Percentiles rank a stretch among this genome's conserved stretches.
phyloP scores from a whole-genome alignment of 2,329 filamentous ascomycete species.

The Xylaria sp. region DNA sequence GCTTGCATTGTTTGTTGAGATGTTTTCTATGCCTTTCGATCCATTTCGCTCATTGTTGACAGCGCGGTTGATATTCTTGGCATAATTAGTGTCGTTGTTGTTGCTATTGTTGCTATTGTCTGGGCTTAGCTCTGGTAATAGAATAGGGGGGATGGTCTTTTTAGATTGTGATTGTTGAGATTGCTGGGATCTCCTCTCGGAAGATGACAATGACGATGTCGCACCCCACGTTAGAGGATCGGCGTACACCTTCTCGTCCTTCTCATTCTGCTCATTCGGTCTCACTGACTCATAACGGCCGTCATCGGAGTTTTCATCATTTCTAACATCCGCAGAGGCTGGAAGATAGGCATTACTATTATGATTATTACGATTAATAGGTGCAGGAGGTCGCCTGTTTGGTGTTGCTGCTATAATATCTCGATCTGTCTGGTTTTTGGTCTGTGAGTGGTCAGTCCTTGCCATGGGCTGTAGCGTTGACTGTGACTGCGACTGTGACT shows the following conservation, averaged over 20 bases:
- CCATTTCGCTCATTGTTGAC: slow-evolving; percentile 32
- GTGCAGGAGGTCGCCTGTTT: not conserved
- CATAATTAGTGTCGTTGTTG: not conserved
- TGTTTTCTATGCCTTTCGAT: slow-evolving; percentile 37
- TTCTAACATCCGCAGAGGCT: not conserved
- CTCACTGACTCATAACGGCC: slow-evolving; percentile 28
- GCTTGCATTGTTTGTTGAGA: slow-evolving; percentile 31
- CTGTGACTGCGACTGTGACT: slow-evolving; percentile 8
- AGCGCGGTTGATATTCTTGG: slow-evolving; percentile 16
- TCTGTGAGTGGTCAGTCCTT: slow-evolving; percentile 36
- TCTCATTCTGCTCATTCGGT: slow-evolving; percentile 26
- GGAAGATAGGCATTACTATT: slow-evolving; percentile 3
- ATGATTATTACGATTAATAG: slow-evolving; percentile 1
- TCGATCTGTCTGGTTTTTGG: slow-evolving; percentile 35
- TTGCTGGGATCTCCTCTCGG: slow-evolving; percentile 14
- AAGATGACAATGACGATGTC: slow-evolving; percentile 1
- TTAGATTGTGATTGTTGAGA: not conserved
- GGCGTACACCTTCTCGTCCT: not conserved
- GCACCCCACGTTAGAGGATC: slow-evolving; percentile 21
- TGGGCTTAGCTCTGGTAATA: slow-evolving; percentile 8
- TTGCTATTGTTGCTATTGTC: not conserved
- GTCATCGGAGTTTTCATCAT: slow-evolving; percentile 5
- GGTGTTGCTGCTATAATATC: slow-evolving; percentile 31
- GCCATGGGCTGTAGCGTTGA: slow-evolving; percentile 46
- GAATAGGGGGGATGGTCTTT: slow-evolving; percentile 11